Conservation (phyloP, 495 filamentous ascomycete genomes). For the Hyaloscypha finlandica region DNA sequence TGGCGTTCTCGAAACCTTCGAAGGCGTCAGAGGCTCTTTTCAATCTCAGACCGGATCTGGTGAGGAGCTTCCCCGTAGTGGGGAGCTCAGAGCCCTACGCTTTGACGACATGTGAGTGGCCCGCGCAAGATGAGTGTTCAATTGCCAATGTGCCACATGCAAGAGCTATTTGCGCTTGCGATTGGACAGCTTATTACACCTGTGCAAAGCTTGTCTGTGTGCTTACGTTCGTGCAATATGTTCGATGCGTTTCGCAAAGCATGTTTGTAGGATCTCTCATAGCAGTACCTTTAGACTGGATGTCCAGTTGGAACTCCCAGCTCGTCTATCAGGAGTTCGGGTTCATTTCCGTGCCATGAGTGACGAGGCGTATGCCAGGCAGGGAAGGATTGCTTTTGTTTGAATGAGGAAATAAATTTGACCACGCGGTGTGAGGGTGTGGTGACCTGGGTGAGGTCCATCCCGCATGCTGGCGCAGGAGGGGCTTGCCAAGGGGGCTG, state of each 20-base stretch:
- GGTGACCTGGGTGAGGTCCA: not conserved
- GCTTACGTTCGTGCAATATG: not conserved
- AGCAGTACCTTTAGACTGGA: not conserved
- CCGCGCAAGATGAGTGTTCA: not conserved
- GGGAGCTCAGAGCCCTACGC: constrained; percentile 11
- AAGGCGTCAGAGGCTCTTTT: constrained; percentile 4
- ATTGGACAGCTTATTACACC: not conserved
- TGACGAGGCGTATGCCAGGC: not conserved
- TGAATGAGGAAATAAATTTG: not conserved
- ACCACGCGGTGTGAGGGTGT: constrained; percentile 1
- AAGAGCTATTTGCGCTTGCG: not conserved
- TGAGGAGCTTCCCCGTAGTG: constrained; percentile 6
- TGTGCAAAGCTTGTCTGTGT: not conserved
- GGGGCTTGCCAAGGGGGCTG: constrained; percentile 14
- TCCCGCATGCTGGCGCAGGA: not conserved
- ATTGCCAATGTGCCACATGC: not conserved
- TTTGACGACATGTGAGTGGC: constrained; percentile 1
- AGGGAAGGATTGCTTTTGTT: not conserved
- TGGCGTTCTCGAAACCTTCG: constrained; percentile 13
- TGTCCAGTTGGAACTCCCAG: not conserved
- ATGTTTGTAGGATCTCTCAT: not conserved
- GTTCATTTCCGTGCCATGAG: not conserved
- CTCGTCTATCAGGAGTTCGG: not conserved
- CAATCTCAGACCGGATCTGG: constrained; percentile 22
- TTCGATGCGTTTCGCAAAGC: not conserved